Base-by-base conservation (phyloP, 306 rosid genomes). In the Castanospermum australe region DNA sequence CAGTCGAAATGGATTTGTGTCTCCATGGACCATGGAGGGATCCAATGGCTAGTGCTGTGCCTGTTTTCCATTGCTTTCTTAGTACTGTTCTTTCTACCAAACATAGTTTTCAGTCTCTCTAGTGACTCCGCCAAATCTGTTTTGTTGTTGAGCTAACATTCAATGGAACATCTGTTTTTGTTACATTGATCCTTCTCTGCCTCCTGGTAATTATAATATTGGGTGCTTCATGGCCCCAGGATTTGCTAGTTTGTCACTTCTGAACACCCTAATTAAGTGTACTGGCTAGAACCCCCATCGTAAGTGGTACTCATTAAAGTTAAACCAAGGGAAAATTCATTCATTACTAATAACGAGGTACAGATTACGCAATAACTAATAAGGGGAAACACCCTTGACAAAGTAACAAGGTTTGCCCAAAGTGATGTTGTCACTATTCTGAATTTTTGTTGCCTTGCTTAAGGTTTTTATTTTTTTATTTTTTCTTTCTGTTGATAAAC, bases 21-120 rank as follows among this genome's bases (percentile, higher is more conserved):
- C 84, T 83, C 84, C 79, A 69, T 70, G 65, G 81, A 84, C 84
- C 79, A 69, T 70, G 65, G 81, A 84, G 91, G 93, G 88, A 81
- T 91, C 88, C 93, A 73, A 73, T 76, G 87, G 72, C 60, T 79
- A 56, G 54, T 66, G 45, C 30, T 67, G 8, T 32, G 13, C 10
- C 42, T 45, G 67, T 67, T 28, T 55, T 42, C 4, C 55, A 21
- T 56, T 81, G 71, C 68, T 76, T 84, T 80, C 61, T 14, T 6
- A 78, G 24, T 63, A 54, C 1, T 71, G 60, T 77, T 77, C 82
- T 51, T 69, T 79, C 75, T 48, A 61, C 80, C 51, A 57, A 47
- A 78, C 77, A 45, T 83, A 45, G 60, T 81, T 73, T 59, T 69
- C 74, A 56, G 75, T 41, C 59, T 72, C 65, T 67, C 75, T 36